phyloP scores from a whole-genome alignment of 2,329 filamentous ascomycete species.

The Sclerotinia sclerotiorum region DNA sequence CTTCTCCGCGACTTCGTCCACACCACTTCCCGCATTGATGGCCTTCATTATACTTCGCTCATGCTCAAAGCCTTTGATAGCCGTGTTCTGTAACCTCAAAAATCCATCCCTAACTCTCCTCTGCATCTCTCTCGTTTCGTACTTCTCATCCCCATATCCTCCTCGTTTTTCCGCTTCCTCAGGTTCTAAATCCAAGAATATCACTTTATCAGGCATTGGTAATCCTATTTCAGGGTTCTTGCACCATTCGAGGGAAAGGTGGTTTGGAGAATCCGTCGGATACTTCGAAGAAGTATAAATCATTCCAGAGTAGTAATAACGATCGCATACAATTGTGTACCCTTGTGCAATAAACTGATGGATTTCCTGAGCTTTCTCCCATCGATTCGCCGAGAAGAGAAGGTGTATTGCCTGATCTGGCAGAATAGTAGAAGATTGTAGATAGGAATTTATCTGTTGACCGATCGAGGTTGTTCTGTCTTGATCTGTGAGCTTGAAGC shows the following conservation, averaged over 20 bases:
- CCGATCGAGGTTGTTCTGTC: conserved; percentile 68
- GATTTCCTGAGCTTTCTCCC: conserved; percentile 56
- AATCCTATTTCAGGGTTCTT: conserved; percentile 81
- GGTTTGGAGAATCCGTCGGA: conserved; percentile 51
- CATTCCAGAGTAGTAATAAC: conserved; percentile 93
- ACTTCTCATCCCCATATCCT: conserved; percentile 87
- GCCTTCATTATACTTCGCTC: conserved; percentile 53
- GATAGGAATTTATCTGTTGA: conserved; percentile 66
- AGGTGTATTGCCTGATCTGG: conserved; percentile 72
- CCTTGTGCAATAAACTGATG: conserved; percentile 59
- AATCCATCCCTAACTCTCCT: conserved; percentile 74
- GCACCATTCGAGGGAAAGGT: conserved; percentile 73
- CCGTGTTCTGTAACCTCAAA: conserved; percentile 49
- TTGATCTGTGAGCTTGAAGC: conserved; percentile 37
- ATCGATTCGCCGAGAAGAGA: conserved; percentile 71
- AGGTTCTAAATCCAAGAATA: conserved; percentile 82
- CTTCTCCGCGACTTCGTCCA: conserved; percentile 57
- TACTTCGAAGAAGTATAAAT: conserved; percentile 90
- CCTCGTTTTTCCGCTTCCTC: conserved; percentile 71
- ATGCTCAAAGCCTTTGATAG: conserved; percentile 43
- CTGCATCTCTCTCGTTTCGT: conserved; percentile 85
- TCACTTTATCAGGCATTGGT: conserved; percentile 79
- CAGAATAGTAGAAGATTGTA: conserved; percentile 58
- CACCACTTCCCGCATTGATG: conserved; percentile 53
- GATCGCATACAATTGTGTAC: conserved; percentile 78